A percentile compares a stretch with the other conserved stretches of the same genome.
Conservation (phyloP, 306 rosid species). For the Clitoria ternatea region DNA sequence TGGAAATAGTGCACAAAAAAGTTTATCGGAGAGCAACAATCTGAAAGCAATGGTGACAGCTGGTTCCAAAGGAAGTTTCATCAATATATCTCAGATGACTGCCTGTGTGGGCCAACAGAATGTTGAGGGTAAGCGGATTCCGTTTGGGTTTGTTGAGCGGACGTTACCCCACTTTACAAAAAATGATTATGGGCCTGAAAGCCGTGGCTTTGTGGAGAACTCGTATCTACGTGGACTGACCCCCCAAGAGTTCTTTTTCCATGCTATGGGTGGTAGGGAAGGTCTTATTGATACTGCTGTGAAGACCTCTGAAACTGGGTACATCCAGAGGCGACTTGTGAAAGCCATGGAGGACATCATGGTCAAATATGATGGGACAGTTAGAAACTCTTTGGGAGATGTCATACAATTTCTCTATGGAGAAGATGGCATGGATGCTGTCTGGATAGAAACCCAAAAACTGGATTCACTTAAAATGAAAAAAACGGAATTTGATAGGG, state of each 20-base stretch:
- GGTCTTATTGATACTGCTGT: constrained; percentile 99
- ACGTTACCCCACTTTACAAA: constrained; percentile 96
- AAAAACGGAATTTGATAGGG: constrained; percentile 75
- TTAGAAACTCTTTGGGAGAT: constrained; percentile 94
- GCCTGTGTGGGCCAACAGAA: constrained; percentile 99
- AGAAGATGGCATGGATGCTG: constrained; percentile 99
- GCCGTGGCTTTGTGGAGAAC: constrained; percentile 99
- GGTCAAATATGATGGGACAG: constrained; percentile 99
- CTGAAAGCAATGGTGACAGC: constrained; percentile 99
- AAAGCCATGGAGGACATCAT: constrained; percentile 99
- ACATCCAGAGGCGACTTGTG: constrained; percentile 95
- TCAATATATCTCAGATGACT: constrained; percentile 99
- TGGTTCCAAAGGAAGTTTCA: constrained; percentile 99
- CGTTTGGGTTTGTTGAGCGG: constrained; percentile 91
- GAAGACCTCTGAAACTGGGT: constrained; percentile 98
- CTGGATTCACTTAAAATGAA: constrained; percentile 95
- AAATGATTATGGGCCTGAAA: constrained; percentile 97
- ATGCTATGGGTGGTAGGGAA: constrained; percentile 99
- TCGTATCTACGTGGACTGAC: constrained; percentile 95
- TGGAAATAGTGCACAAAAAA: constrained; percentile 94
- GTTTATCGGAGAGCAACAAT: constrained; percentile 94
- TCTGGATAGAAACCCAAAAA: constrained; percentile 96
- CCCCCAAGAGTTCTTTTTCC: constrained; percentile 98
- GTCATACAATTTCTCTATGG: constrained; percentile 98
- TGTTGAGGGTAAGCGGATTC: constrained; percentile 99